Base-by-base conservation (phyloP, 2,329 filamentous ascomycete genomes). In the Colletotrichum brevisporum region DNA sequence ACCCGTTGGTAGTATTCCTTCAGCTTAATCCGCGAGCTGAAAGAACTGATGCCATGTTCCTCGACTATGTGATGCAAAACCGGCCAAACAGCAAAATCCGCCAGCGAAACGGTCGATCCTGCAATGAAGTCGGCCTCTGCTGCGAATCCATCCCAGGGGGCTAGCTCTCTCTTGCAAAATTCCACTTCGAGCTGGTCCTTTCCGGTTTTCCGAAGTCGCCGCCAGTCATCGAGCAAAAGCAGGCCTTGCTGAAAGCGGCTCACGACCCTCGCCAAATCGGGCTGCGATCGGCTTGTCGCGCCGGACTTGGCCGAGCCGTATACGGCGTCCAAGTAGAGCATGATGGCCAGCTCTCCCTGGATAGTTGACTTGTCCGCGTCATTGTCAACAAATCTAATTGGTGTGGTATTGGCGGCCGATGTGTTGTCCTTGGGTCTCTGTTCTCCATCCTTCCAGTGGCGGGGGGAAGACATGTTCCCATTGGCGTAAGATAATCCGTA, bases 301-400 rank as follows among this genome's bases (percentile, higher is more conserved):
- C 71, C 74, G 47, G 73, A 59, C 59, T 76, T 77, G n/a, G 73
- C 71, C 0, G 71, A 67, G 2, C 83, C 82, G 69, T 89, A 84
- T 13, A 83, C 78, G 2, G 86, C 82, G 68, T 92, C 87, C 1
- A 93, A 81, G 68, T 93, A 91, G 10, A 88, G 75, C 82, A 91
- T 82, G 67, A 90, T 86, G 41, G 83, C 84, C 2, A 84, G 60
- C 48, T 86, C 82, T 5, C 88, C 88, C 8, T 84, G 77, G 0
- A 88, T 81, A 0, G 77, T 78, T 2, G 87, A 84, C 67, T 82
- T 83, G 26, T 71, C 78, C 0, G 75, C 73, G 68, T 90, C 87
- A 54, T 87, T 89, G 72, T 91, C 88, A 27, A 86, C 78, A 58
- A 89, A 88, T 63, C 83, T 85, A 63, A 90, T 78, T 2, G 78